Percentiles rank a stretch among this genome's conserved stretches.
phyloP scores from a whole-genome alignment of 2,329 filamentous ascomycete genomes.

The Aulographum hederae region DNA sequence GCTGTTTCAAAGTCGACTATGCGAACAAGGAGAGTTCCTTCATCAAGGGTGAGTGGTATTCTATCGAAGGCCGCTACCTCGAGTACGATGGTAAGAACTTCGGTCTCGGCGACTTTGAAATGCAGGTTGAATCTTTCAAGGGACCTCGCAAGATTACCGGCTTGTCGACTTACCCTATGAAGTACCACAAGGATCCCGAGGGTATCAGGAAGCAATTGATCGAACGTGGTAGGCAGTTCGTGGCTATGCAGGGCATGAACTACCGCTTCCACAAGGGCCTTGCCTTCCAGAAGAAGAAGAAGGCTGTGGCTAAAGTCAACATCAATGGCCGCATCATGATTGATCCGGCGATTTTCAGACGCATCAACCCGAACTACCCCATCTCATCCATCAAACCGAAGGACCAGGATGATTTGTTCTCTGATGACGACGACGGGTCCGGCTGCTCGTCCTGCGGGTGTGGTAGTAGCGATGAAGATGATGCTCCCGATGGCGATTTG shows the following conservation, averaged over 20 bases:
- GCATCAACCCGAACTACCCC: constrained; percentile 29
- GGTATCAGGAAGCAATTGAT: constrained; percentile 21
- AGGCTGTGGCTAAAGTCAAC: constrained; percentile 18
- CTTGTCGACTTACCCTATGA: constrained; percentile 24
- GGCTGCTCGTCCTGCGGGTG: constrained; percentile 20
- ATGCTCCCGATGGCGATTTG: constrained; percentile 18
- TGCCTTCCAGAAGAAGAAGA: constrained; percentile 13
- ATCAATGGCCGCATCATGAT: constrained; percentile 27
- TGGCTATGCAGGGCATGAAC: constrained; percentile 28
- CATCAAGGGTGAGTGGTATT: constrained; percentile 28
- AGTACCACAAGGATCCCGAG: constrained; percentile 22
- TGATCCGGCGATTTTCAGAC: constrained; percentile 30
- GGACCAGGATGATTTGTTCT: constrained; percentile 40
- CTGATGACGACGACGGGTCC: constrained; percentile 29
- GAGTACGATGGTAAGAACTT: constrained; percentile 20
- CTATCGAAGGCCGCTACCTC: constrained; percentile 13
- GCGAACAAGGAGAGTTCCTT: background rate
- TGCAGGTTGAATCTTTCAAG: constrained; percentile 12
- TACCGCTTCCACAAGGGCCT: constrained; percentile 32
- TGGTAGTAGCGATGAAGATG: constrained; percentile 32
- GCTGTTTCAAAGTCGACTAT: constrained; percentile 11
- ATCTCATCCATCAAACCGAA: constrained; percentile 58
- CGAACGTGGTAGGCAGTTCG: constrained; percentile 26
- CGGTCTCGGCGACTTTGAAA: constrained; percentile 8
- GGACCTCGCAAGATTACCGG: constrained; percentile 25